Evolutionary conservation across 2,329 filamentous ascomycete species (phyloP).

Genomic region (Sporothrix luriei): DNA sequence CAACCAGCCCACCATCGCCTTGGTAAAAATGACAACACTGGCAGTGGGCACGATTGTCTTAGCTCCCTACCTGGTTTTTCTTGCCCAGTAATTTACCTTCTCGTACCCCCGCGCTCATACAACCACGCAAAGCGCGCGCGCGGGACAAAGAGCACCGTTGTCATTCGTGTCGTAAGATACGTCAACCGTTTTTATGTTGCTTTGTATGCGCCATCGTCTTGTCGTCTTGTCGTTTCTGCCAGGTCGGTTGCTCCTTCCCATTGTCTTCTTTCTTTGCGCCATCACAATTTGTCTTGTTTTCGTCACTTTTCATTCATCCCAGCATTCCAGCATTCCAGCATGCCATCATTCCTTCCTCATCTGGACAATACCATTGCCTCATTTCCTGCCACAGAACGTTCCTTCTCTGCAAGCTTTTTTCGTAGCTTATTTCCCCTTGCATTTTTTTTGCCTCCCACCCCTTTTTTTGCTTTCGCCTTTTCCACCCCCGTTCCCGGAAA

Average conservation of each 20-base stretch:
- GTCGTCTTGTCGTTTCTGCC: conserved; percentile 4
- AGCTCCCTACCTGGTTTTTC: conserved; percentile 20
- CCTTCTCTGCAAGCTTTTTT: background rate
- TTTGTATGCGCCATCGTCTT: background rate
- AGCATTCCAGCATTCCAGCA: background rate
- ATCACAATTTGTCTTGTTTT: background rate
- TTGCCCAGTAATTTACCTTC: background rate
- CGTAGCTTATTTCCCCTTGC: background rate
- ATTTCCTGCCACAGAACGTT: conserved; percentile 1
- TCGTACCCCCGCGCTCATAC: background rate
- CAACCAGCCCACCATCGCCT: background rate
- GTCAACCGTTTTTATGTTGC: conserved; percentile 7
- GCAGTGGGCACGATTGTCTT: background rate
- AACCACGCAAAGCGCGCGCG: background rate
- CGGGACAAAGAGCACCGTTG: background rate
- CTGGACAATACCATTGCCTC: background rate
- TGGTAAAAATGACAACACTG: conserved; percentile 6
- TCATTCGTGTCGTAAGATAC: background rate
- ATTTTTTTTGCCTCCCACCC: conserved; percentile 27
- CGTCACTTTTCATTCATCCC: background rate
- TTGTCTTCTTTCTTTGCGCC: background rate
- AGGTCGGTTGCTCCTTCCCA: conserved; percentile 3
- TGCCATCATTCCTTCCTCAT: conserved; percentile 1
- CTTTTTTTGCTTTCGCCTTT: conserved; percentile 12
- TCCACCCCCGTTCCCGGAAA: conserved; percentile 14